Evolutionary conservation across 495 filamentous ascomycete genomes (phyloP).

Genomic region (Penicillium coprophilum): DNA sequence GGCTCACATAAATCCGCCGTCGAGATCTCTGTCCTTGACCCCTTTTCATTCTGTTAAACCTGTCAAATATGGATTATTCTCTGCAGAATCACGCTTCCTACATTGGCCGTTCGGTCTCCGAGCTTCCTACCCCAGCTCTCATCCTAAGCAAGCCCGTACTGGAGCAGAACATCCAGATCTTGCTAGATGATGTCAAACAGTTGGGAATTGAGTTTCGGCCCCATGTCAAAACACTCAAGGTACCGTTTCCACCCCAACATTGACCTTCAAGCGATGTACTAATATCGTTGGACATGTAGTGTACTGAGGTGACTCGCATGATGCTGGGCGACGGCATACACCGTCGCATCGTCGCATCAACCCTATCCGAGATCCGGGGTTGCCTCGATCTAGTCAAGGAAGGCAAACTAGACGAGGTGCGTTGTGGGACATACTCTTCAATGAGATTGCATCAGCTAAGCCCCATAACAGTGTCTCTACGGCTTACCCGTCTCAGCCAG

Average conservation of each 20-base stretch:
- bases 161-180: constrained; percentile 29
- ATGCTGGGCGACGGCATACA: constrained; percentile 35
- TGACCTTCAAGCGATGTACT: background rate
- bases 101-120: constrained; percentile 27
- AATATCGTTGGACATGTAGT: constrained; percentile 17
- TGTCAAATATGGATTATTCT: constrained; percentile 29
- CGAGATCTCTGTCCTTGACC: background rate
- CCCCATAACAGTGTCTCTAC: constrained; percentile 29
- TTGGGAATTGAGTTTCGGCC: constrained; percentile 34
- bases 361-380: constrained; percentile 33
- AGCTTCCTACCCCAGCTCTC: constrained; percentile 35
- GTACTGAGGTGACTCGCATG: constrained; percentile 33
- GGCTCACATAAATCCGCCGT: constrained; percentile 6
- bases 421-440: background rate
- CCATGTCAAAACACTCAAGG: constrained; percentile 43
- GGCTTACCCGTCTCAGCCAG: constrained; percentile 34
- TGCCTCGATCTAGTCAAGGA: constrained; percentile 31
- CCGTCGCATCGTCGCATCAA: constrained; percentile 36
- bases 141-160: constrained; percentile 34
- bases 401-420: constrained; percentile 36
- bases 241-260: background rate
- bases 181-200: constrained; percentile 33
- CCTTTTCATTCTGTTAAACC: background rate
- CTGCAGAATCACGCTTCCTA: constrained; percentile 28
- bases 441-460: background rate